Base-by-base conservation (phyloP, 768 basidiomycete genomes). In the Chlorophyllum brunneum region DNA sequence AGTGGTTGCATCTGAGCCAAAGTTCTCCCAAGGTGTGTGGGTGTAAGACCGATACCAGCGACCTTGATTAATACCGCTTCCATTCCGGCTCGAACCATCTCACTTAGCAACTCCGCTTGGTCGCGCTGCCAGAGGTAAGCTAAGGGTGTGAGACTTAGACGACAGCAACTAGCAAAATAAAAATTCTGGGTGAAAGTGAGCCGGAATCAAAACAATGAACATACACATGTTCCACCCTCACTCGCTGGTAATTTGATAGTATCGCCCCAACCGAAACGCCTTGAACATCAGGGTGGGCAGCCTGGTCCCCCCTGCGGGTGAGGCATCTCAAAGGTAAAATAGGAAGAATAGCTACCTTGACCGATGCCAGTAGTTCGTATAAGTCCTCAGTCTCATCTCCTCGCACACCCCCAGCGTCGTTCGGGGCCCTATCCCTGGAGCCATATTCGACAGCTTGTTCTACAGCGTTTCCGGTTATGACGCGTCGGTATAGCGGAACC, bases 301-400 rank as follows among this genome's bases (percentile, higher is more conserved):
- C 22, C 39, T 13, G 34, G 42, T 58, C 5, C 44, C 51, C 27
- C 42, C 55, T 20, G 48, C 13, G 15, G 26, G 13, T 33, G 22
- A 18, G 23, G 1, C 29, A 20, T 10, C n/a, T 33, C 5, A 38
- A 18, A 37, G n/a, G 24, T 8, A 20, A 7, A 22, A 15, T 22
- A 16, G 2, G 2, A 5, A 38, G 27, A n/a, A 34, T 36, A 65
- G 67, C 18, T 56, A 94, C 95, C 79, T 93, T 86, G 51, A 98
- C 91, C 16, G 75, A 70, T 15, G 70, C 70, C 16, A 99, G 71
- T 26, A 99, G 67, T 18, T 72, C 76, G 59, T 81, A 82, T 24
- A 99, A 77, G 70, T 99, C 97, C 64, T 99, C 97, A 0, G 97
- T 98, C 72, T 99, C 97, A 67, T 99, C 97, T 2, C 93, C 95